Evolutionary conservation across 192 early-diverging fungal species (phyloP), one percentile per base, ranked within the genome.

Genomic region (Backusella tuberculispora): DNA sequence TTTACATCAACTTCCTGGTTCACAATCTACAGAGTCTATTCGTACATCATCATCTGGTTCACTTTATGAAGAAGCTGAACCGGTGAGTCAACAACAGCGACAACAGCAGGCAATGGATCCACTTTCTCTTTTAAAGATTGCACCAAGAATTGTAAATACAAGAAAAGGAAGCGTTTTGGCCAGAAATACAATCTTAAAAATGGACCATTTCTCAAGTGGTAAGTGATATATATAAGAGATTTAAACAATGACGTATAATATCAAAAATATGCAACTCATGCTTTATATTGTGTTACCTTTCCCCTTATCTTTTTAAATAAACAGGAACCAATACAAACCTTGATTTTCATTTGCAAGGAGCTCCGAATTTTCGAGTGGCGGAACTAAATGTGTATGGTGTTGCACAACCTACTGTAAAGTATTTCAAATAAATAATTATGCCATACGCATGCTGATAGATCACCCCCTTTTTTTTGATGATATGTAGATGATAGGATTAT

Each of bases 291-390:
- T 44, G 37, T 26, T 26, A 24, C 21, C 67, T 8, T 34, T 19
- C 9, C 19, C 38, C 69, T 9, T 8, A 6, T 21, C 45, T n/a
- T 44, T 15, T 24, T 63, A 69, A 34, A 34, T 34, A 34, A 34
- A 66, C 67, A 63, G 82, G 78, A 75, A 64, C 64, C 14, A 73
- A 78, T 63, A 76, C 83, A 12, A 82, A 83, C 19, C 65, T 90
- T 15, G 85, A 89, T 69, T 80, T 91, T 37, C 81, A 90, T 72
- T 70, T 91, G 37, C 87, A 91, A 65, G 90, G 90, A 4, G 88
- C 88, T 24, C 90, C 90, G 24, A 90, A 91, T 64, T 91, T 91
- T 78, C 81, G 90, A 21, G 78, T 79, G 75, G 87, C 82, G 4
- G 86, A 86, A 50, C 73, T 85, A 47, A 84, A 90, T 68, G 83